Evolutionary conservation across 768 basidiomycete species (phyloP).

Genomic region (Kwoniella dejecticola): DNA sequence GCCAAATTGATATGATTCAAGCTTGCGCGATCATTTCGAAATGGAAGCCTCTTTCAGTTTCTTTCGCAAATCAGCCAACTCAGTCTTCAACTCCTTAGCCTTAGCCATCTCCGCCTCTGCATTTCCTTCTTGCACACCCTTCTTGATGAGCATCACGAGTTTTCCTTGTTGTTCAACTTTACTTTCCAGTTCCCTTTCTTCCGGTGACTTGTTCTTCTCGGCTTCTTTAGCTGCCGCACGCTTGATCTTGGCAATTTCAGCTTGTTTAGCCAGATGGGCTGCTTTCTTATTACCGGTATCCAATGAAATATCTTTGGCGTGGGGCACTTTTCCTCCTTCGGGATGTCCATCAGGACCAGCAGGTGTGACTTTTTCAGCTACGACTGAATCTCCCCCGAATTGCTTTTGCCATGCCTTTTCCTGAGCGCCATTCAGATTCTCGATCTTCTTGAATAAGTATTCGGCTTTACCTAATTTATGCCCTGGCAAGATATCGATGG

Average conservation of each 20-base stretch:
- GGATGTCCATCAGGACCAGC: constrained; percentile 56
- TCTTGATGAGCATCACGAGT: constrained; percentile 68
- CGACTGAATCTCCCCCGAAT: constrained; percentile 68
- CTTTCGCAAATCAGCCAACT: constrained; percentile 48
- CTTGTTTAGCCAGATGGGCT: constrained; percentile 41
- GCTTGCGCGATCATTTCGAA: no score
- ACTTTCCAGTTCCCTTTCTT: constrained; percentile 71
- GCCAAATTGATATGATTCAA: no score
- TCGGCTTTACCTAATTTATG: constrained; percentile 83
- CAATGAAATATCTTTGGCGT: constrained; percentile 51
- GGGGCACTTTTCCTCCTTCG: constrained; percentile 55
- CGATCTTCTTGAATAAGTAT: constrained; percentile 91
- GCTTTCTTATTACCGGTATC: constrained; percentile 49
- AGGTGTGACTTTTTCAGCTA: constrained; percentile 40
- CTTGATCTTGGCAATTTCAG: constrained; percentile 60
- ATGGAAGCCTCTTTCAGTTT: constrained; percentile 41
- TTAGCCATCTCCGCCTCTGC: constrained; percentile 38
- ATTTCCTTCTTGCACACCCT: constrained; percentile 57
- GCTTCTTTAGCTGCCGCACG: constrained; percentile 57
- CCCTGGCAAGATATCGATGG: constrained; percentile 80
- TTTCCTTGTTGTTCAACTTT: constrained; percentile 77
- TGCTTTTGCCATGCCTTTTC: constrained; percentile 75
- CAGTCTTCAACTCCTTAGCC: constrained; percentile 41
- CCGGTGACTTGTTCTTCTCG: constrained; percentile 64
- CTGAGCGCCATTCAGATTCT: constrained; percentile 61